A percentile compares a stretch with the other conserved stretches of the same genome.
Evolutionary conservation across 2,329 filamentous ascomycete genomes (phyloP).

Genomic region (Ophiostoma sp.): DNA sequence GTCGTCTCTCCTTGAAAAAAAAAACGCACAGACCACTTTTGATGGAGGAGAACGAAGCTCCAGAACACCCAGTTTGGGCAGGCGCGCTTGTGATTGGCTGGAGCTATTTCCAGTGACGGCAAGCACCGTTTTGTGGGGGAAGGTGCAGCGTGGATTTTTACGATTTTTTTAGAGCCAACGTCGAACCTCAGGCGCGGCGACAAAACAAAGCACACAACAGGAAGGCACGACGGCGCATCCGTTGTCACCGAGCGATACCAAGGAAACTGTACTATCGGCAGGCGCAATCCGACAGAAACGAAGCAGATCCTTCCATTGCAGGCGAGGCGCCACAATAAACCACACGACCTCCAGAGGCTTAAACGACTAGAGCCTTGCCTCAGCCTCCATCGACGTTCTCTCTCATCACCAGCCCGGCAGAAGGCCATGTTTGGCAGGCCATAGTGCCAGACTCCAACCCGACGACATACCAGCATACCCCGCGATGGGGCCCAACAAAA

Average conservation of each 20-base stretch:
- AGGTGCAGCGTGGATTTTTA: not conserved
- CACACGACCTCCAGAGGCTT: not conserved
- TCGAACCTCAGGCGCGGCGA: not conserved
- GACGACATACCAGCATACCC: not conserved
- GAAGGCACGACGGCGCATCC: not conserved
- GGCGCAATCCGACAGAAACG: not conserved
- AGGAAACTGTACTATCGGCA: not conserved
- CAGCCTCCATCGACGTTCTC: not conserved
- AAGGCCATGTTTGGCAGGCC: too few relatives aligned
- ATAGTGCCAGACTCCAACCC: too few relatives aligned
- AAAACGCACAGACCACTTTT: constrained; percentile 23
- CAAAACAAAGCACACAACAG: not conserved
- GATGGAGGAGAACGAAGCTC: constrained; percentile 27
- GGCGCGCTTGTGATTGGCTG: constrained; percentile 20
- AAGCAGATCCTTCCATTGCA: not conserved
- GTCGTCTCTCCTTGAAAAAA: not conserved
- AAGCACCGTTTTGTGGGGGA: constrained; percentile 21
- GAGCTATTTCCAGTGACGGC: not conserved
- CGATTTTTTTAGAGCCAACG: not conserved
- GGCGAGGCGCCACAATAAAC: not conserved
- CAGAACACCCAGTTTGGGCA: not conserved
- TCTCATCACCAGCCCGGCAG: not conserved
- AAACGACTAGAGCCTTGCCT: not conserved
- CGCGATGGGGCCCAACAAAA: constrained; percentile 10
- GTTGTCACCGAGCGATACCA: not conserved